Base-by-base conservation (phyloP, 2,329 filamentous ascomycete species). In the Penicillium sp. region DNA sequence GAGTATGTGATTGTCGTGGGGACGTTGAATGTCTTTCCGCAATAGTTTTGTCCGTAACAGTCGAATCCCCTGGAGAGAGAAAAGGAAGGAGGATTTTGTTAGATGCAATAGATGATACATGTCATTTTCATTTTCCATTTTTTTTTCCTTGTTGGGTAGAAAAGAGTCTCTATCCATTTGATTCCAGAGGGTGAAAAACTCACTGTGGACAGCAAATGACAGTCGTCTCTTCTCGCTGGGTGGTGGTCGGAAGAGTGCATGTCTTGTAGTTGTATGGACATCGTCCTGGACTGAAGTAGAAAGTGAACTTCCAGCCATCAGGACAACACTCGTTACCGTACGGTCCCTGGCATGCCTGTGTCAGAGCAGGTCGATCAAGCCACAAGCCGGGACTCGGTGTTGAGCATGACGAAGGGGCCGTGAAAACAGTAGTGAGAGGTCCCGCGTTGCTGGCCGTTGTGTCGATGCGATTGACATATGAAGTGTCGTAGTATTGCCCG, bases 221-320 rank as follows among this genome's bases (percentile, higher is more conserved):
- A 1, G 51, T 56, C 2, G 51, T 56, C 32, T 52, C 51, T 9
- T 33, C n/a, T 5, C 49, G 48, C 37, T 52, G 53, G 26, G 44
- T 49, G 4, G 43, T 39, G 3, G 51, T 56, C 3, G 49, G 49
- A n/a, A 56, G 33, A 2, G 51, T 45, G 29, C 41, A 54, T 8
- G 45, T 39, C 11, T 49, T 46, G 25, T 54, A 56, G 3, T 45
- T 47, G 3, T 49, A 40, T 4, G 51, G 53, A 35, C 53, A 56
- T 36, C 38, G 36, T 3, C 51, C 53, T 3, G 51, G 53, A 40
- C 51, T 56, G 27, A 52, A 56, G 36, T 56, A 56, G 9, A 48
- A 44, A 24, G 39, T 39, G 2, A 8, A 34, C 4, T 40, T 32
- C 53, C 53, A 56, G 5, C 42, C 37, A 4, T 43, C 36, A 3